Percentiles rank a stretch among this genome's conserved stretches.
Evolutionary conservation across 2,329 filamentous ascomycete species (phyloP).

Genomic region (Neophaeococcomyces mojaviensis): DNA sequence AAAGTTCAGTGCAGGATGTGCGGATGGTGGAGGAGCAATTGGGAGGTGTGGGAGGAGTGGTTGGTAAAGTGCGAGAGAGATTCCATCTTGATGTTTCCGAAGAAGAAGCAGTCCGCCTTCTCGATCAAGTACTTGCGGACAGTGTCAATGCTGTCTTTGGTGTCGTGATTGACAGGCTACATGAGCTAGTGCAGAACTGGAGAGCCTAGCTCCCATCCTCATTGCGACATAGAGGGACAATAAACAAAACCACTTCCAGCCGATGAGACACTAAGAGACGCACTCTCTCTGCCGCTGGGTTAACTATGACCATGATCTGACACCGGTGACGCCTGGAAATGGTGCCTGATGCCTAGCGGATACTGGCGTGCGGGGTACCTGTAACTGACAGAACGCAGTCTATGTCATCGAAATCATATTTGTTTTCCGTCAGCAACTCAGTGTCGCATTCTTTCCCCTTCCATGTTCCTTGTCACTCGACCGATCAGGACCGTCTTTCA

Average conservation of each 20-base stretch:
- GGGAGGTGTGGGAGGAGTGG: constrained; percentile 44
- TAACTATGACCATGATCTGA: too few relatives aligned
- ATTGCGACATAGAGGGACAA: neutral
- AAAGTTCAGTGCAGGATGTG: constrained; percentile 95
- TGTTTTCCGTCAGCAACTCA: too few relatives aligned
- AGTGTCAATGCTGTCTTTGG: constrained; percentile 83
- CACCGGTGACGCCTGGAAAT: too few relatives aligned
- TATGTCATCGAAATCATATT: too few relatives aligned
- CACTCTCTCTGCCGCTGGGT: neutral
- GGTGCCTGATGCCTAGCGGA: too few relatives aligned
- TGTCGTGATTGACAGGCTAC: constrained; percentile 88
- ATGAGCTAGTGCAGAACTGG: constrained; percentile 89
- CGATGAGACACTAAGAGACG: neutral
- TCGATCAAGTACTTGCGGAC: constrained; percentile 85
- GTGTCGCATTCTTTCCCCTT: too few relatives aligned
- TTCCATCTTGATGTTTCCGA: constrained; percentile 89
- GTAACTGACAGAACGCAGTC: too few relatives aligned
- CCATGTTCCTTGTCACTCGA: neutral
- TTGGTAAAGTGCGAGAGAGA: constrained; percentile 87
- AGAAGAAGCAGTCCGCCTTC: constrained; percentile 81
- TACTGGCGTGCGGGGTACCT: too few relatives aligned
- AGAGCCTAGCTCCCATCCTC: constrained; percentile 46
- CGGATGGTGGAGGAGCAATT: constrained; percentile 78
- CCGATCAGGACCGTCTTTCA: neutral
- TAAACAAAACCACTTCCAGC: neutral